These are phyloP conservation scores for Arachis monticola DNA, from an alignment of 331 rosid species.

Conservation along the genomic window DNA sequence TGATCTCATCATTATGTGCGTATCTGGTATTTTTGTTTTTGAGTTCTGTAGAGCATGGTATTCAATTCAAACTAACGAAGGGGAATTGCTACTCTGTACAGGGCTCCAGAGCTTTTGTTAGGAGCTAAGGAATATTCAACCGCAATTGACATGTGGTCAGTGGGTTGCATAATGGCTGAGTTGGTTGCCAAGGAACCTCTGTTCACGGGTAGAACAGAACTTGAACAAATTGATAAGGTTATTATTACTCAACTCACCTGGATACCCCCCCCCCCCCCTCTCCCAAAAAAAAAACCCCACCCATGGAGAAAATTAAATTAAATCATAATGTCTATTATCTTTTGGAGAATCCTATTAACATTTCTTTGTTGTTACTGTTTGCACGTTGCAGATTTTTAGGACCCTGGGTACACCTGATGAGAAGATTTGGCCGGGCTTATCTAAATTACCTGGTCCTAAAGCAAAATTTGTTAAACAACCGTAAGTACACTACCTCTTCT, in stretches of 20 bases:
- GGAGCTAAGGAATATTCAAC: constrained; percentile 85
- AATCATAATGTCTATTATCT: neutral
- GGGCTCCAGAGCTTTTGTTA: constrained; percentile 90
- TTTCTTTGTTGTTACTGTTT: constrained; percentile 17
- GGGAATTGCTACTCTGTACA: constrained; percentile 41
- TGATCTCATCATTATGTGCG: neutral
- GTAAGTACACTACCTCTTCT: constrained; percentile 46
- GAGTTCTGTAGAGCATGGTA: neutral
- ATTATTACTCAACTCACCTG: neutral
- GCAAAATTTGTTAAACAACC: constrained; percentile 70
- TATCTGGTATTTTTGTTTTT: neutral
- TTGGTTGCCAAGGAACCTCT: constrained; percentile 77
- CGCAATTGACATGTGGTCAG: constrained; percentile 96
- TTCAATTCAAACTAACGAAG: constrained; percentile 7
- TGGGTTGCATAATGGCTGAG: constrained; percentile 97
- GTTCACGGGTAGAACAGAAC: constrained; percentile 78
- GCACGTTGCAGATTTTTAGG: constrained; percentile 74
- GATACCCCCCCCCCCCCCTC: neutral
- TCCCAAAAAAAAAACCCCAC: too few species aligned
- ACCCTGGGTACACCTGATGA: constrained; percentile 89
- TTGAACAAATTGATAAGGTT: constrained; percentile 87
- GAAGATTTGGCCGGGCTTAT: constrained; percentile 79
- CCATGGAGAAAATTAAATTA: too few species aligned
- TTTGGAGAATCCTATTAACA: constrained; percentile 24
- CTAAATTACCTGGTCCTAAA: constrained; percentile 72